These are phyloP conservation scores for Microstegium vimineum DNA, from an alignment of 176 grass and related monocot species.

Conservation along the genomic window DNA sequence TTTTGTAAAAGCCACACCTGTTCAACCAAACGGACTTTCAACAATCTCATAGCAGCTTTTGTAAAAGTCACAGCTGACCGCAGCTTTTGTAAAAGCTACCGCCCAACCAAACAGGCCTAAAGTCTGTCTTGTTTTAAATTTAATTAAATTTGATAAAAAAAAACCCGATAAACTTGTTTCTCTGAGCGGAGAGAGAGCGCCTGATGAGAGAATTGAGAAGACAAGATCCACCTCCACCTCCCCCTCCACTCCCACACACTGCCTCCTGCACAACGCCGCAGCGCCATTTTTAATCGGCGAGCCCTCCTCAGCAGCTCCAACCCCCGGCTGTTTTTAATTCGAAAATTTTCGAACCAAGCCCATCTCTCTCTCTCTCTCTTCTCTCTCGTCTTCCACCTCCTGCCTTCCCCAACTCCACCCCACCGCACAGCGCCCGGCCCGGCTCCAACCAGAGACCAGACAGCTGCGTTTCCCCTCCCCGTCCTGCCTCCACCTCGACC, in stretches of 20 bases:
- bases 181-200: background rate
- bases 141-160: no score
- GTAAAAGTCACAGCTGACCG: no score
- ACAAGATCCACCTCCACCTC: background rate
- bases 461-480: slow-evolving; percentile 69
- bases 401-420: background rate
- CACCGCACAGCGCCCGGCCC: background rate
- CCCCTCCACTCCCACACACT: background rate
- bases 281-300: background rate
- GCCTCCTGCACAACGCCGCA: background rate
- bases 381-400: slow-evolving; percentile 31
- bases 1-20: no score
- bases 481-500: slow-evolving; percentile 26
- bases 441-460: slow-evolving; percentile 22
- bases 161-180: no score
- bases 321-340: slow-evolving; percentile 31
- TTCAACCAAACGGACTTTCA: no score
- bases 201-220: background rate
- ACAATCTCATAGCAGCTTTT: no score
- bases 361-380: background rate
- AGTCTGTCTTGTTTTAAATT: no score
- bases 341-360: slow-evolving; percentile 56
- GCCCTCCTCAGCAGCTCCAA: slow-evolving; percentile 1
- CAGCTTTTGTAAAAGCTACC: no score
- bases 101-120: no score